Evolutionary conservation across 768 basidiomycete genomes (phyloP).

Genomic region (Pulveroboletus sp.): DNA sequence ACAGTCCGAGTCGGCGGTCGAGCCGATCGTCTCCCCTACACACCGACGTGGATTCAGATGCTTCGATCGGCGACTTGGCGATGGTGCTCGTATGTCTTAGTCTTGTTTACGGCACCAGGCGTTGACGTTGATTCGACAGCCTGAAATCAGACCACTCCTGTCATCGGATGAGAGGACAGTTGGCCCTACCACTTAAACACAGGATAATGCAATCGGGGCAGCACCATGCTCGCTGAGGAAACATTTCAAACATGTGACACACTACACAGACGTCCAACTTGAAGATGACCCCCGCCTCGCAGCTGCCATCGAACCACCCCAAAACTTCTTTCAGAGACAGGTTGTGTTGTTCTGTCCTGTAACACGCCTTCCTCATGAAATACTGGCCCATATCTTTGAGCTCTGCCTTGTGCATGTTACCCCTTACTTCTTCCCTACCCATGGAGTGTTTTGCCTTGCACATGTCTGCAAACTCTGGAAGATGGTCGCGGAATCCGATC

Average conservation of each 20-base stretch:
- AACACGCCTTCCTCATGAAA: constrained; percentile 27
- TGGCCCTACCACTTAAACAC: neutral
- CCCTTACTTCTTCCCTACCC: neutral
- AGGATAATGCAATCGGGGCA: neutral
- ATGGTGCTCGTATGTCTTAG: neutral
- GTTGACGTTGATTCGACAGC: neutral
- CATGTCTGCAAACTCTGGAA: constrained; percentile 24
- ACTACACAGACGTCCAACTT: neutral
- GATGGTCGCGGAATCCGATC: constrained; percentile 6
- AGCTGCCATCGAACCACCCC: neutral
- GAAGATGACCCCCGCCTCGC: neutral
- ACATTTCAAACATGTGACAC: neutral
- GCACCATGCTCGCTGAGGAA: too few relatives aligned
- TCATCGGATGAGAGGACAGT: neutral
- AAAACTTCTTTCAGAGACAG: neutral
- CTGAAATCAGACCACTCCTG: neutral
- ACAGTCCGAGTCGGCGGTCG: too few relatives aligned
- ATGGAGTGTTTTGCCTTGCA: constrained; percentile 10
- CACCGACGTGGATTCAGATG: neutral
- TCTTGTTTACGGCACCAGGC: neutral
- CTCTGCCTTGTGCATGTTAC: neutral
- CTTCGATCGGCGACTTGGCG: neutral
- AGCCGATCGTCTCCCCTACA: neutral
- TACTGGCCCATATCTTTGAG: constrained; percentile 29
- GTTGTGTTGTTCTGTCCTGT: constrained; percentile 1